Conservation (phyloP, 1,284 basidiomycete species). For the Cutaneotrichosporon cyanovorans region DNA sequence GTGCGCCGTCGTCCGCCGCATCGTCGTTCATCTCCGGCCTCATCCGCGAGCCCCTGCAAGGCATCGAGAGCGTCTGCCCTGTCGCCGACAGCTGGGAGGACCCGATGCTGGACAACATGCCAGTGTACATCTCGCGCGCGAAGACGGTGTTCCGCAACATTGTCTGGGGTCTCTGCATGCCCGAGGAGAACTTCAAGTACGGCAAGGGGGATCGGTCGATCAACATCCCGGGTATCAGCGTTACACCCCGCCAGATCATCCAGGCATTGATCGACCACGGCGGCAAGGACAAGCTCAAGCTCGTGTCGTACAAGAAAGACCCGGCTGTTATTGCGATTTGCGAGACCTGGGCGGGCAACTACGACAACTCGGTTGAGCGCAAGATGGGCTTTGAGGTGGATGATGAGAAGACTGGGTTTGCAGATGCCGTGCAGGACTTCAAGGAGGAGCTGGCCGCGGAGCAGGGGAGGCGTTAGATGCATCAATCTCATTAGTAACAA, state of each 20-base stretch:
- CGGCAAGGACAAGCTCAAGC: conserved; percentile 27
- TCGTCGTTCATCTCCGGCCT: conserved; percentile 60
- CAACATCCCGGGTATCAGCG: conserved; percentile 45
- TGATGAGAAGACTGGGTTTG: conserved; percentile 37
- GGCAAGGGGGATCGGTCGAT: conserved; percentile 34
- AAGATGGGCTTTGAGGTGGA: conserved; percentile 42
- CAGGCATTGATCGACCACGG: conserved; percentile 41
- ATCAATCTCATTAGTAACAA: too few species aligned
- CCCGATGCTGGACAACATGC: conserved; percentile 47
- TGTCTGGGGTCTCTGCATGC: conserved; percentile 41
- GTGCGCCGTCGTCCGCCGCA: conserved; percentile 53
- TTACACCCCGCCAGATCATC: conserved; percentile 44
- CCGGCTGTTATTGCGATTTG: conserved; percentile 42
- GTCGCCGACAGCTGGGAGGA: conserved; percentile 44
- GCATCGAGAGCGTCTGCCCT: conserved; percentile 51
- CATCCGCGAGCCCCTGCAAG: conserved; percentile 59
- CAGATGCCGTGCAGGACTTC: conserved; percentile 43
- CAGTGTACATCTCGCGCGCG: conserved; percentile 54
- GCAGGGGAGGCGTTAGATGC: background rate
- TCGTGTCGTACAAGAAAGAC: conserved; percentile 44
- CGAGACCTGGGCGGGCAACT: conserved; percentile 45
- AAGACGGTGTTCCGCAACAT: conserved; percentile 49
- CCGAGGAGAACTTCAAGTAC: conserved; percentile 31
- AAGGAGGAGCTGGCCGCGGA: conserved; percentile 27
- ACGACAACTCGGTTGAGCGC: conserved; percentile 31